Evolutionary conservation across 768 basidiomycete species (phyloP).

Genomic region (Tricholoma hemisulphureum): DNA sequence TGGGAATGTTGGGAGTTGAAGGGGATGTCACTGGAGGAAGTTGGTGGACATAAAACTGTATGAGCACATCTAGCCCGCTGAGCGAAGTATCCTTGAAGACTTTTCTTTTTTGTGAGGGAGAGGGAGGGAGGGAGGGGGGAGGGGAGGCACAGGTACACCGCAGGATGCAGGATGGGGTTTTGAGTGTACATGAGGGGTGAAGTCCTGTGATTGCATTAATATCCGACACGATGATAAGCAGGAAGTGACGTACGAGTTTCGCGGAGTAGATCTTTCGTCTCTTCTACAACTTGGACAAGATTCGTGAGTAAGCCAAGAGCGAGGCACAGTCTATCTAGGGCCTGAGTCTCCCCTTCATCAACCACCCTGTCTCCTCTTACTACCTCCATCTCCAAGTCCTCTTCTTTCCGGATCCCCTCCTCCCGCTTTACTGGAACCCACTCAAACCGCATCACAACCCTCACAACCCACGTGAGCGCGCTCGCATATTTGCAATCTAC

Average conservation of each 20-base stretch:
- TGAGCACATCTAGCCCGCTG: slow-evolving; percentile 51
- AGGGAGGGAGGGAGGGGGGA: not conserved
- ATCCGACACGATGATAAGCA: not conserved
- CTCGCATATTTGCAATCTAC: slow-evolving; percentile 36
- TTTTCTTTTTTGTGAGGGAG: not conserved
- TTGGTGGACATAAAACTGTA: slow-evolving; percentile 46
- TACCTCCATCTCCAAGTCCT: not conserved
- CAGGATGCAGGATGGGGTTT: slow-evolving; percentile 46
- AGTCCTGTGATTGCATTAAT: slow-evolving; percentile 38
- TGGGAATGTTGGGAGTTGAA: not conserved
- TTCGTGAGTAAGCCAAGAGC: slow-evolving; percentile 76
- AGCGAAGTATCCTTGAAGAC: slow-evolving; percentile 19
- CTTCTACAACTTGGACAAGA: slow-evolving; percentile 58
- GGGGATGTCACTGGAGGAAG: slow-evolving; percentile 2
- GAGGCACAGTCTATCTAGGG: slow-evolving; percentile 73
- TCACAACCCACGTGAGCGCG: slow-evolving; percentile 47
- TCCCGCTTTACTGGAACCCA: not conserved
- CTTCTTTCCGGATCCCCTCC: slow-evolving; percentile 14
- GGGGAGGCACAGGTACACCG: slow-evolving; percentile 49
- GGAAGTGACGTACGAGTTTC: slow-evolving; percentile 44
- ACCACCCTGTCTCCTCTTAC: slow-evolving; percentile 14
- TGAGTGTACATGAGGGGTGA: slow-evolving; percentile 48
- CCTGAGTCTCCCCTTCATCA: slow-evolving; percentile 33
- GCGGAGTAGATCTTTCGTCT: slow-evolving; percentile 45
- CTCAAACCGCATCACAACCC: slow-evolving; percentile 34